Evolutionary conservation across 768 basidiomycete genomes (phyloP), one percentile per base, ranked within the genome.

Genomic region (Leccinum imitatum): DNA sequence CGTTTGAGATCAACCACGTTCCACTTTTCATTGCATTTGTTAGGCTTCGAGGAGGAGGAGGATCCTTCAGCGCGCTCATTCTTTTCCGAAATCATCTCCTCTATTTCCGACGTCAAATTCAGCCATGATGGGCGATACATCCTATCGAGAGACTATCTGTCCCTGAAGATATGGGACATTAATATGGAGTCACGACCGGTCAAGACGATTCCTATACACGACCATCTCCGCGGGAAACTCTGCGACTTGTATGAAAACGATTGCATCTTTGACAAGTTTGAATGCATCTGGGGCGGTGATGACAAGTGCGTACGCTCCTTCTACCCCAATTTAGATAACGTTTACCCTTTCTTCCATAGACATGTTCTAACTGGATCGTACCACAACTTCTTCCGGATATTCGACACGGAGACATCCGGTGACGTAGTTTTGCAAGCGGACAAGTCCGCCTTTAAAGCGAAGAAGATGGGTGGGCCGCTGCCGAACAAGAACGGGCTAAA

Each of bases 341-440:
- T 14, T 46, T 44, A 37, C 59, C 61, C 10, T 62, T 35, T 47
- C 31, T 54, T 30, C 58, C 44, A 9, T 68, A 99, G 97, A 70
- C 88, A 95, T 74, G 94, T 98, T 60, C 80, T 99, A 64, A 98
- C 97, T n/a, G 97, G 97, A 48, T 98, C 97, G 54, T 99, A 99
- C 79, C 96, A 98, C 80, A 99, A 99, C 79, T 98, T 96, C 79
- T 95, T 99, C 90, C 94, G 95, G 75, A 97, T 99, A 86, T 99
- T 94, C 77, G 96, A 98, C 75, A 85, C 87, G 56, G 93, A 96
- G 61, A 86, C 87, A 33, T 71, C 87, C 63, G 90, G 87, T 62
- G 97, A 98, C 69, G 87, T 95, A 48, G 92, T 98, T 13, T 78
- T 99, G 58, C 97, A 98, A 76, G 97, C 97, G 2, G 97, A 99